phyloP scores from a whole-genome alignment of 768 basidiomycete genomes.

The Boletus rubescentipes region DNA sequence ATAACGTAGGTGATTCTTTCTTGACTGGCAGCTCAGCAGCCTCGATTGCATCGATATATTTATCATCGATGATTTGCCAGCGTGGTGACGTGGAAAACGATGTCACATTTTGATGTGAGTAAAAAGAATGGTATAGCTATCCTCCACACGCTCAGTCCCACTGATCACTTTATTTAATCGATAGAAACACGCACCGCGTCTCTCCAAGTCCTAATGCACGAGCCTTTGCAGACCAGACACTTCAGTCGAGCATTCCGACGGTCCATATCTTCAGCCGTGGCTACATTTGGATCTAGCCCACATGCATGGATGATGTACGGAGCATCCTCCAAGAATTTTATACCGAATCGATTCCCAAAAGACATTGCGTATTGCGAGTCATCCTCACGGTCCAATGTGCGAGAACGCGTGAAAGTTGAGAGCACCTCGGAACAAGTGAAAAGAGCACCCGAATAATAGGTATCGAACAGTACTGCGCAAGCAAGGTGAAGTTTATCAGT shows the following conservation, averaged over 20 bases:
- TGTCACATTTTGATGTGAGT: not conserved
- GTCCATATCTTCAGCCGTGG: constrained; percentile 3
- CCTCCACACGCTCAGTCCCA: not conserved
- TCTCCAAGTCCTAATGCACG: not conserved
- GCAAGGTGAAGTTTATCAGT: not conserved
- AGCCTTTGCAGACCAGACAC: not conserved
- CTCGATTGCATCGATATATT: not conserved
- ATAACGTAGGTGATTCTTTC: not conserved
- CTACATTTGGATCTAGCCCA: not conserved
- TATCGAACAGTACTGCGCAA: constrained; percentile 1
- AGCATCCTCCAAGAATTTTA: not conserved
- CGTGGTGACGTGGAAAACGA: not conserved
- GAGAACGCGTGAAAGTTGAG: not conserved
- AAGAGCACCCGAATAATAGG: too few species aligned
- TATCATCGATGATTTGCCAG: not conserved
- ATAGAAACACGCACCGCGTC: not conserved
- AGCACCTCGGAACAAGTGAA: not conserved
- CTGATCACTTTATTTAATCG: too few species aligned
- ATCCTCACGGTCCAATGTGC: too few species aligned
- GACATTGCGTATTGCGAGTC: not conserved
- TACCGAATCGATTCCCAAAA: not conserved
- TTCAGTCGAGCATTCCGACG: not conserved
- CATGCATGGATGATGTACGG: not conserved
- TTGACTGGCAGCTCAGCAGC: not conserved
- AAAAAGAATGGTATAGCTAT: not conserved